phyloP scores from a whole-genome alignment of 306 rosid genomes.

The Acacia melanoxylon region DNA sequence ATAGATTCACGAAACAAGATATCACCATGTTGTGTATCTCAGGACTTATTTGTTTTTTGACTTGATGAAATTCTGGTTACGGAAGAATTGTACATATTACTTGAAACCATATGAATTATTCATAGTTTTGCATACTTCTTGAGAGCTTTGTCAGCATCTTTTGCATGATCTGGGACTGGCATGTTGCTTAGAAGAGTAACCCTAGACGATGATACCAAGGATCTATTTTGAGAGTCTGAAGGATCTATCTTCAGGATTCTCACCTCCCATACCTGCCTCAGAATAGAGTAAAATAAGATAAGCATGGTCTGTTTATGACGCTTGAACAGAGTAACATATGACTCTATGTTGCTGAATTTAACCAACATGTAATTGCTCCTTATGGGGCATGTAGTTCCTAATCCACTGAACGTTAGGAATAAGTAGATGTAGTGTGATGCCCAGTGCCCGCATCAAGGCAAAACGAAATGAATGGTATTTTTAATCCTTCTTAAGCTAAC shows the following conservation, averaged over 20 bases:
- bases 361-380: background rate
- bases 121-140: conserved; percentile 56
- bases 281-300: background rate
- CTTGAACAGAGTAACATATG: background rate
- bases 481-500: background rate
- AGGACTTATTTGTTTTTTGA: background rate
- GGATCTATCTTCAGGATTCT: conserved; percentile 65
- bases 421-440: background rate
- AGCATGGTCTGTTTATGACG: conserved; percentile 1
- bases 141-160: conserved; percentile 50
- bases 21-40: background rate
- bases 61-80: background rate
- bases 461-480: background rate
- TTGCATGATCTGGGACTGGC: conserved; percentile 70
- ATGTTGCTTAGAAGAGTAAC: conserved; percentile 73
- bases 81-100: background rate
- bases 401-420: background rate
- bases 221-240: conserved; percentile 46
- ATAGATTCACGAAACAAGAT: background rate
- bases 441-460: background rate
- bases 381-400: background rate
- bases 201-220: conserved; percentile 64
- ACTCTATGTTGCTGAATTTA: background rate
- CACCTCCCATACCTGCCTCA: conserved; percentile 80
- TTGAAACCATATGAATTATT: background rate